phyloP scores from a whole-genome alignment of 441 rosid species.

The Metrosideros polymorpha region DNA sequence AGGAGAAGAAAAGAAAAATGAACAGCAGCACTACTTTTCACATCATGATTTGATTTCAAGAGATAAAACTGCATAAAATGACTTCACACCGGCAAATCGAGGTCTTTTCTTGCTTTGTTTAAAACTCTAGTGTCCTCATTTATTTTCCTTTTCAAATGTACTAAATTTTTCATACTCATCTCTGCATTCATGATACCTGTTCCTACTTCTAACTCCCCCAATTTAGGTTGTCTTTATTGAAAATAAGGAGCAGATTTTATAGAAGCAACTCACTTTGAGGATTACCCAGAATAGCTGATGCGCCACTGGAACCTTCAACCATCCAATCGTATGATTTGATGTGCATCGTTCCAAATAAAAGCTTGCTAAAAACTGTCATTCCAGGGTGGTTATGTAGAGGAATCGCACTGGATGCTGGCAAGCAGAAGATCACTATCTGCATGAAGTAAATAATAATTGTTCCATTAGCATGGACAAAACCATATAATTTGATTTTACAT shows the following conservation, averaged over 20 bases:
- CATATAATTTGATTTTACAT: background rate
- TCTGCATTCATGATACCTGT: background rate
- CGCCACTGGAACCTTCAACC: conserved; percentile 26
- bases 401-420: conserved; percentile 77
- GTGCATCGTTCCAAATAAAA: conserved; percentile 84
- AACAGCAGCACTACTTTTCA: background rate
- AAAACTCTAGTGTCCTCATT: background rate
- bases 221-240: background rate
- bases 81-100: background rate
- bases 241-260: background rate
- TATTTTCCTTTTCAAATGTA: background rate
- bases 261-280: conserved; percentile 21
- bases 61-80: background rate
- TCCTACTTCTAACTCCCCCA: background rate
- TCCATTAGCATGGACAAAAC: background rate
- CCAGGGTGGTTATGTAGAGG: conserved; percentile 96
- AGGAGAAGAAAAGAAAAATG: background rate
- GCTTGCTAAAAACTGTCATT: conserved; percentile 94
- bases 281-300: conserved; percentile 16
- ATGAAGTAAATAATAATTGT: background rate
- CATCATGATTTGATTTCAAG: background rate
- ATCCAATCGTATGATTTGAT: conserved; percentile 93
- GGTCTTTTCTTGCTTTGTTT: background rate
- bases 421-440: conserved; percentile 90
- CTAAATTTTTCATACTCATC: background rate